A percentile compares a stretch with the other conserved stretches of the same genome.
phyloP scores from a whole-genome alignment of 2,329 filamentous ascomycete genomes.

The Aureobasidium leucospermi region DNA sequence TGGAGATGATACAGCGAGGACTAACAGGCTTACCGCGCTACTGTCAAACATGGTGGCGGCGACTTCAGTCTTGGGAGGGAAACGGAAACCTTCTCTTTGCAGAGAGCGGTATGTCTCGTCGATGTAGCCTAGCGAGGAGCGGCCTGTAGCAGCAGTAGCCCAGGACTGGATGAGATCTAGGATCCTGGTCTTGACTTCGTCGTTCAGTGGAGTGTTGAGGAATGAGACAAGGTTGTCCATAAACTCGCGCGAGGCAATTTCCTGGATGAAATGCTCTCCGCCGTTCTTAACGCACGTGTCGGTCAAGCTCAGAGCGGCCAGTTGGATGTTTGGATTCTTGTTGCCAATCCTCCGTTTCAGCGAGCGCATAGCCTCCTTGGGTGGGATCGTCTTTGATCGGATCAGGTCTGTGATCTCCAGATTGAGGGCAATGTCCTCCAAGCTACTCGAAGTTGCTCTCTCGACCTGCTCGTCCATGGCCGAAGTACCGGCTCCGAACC shows the following conservation, averaged over 20 bases:
- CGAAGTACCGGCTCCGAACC: slow-evolving; percentile 85
- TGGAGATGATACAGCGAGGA: background rate
- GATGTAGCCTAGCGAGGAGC: slow-evolving; percentile 77
- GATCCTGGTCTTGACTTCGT: slow-evolving; percentile 82
- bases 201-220: slow-evolving; percentile 73
- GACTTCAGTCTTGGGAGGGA: slow-evolving; percentile 78
- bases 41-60: slow-evolving; percentile 98
- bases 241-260: slow-evolving; percentile 94
- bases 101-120: slow-evolving; percentile 77
- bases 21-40: slow-evolving; percentile 63
- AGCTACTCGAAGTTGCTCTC: slow-evolving; percentile 84
- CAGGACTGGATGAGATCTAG: slow-evolving; percentile 89
- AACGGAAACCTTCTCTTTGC: slow-evolving; percentile 78
- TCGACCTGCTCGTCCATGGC: slow-evolving; percentile 97
- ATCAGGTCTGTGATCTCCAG: slow-evolving; percentile 98
- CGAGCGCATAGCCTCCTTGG: slow-evolving; percentile 96
- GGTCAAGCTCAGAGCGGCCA: slow-evolving; percentile 90
- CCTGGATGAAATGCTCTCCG: slow-evolving; percentile 84
- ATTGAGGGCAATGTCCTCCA: slow-evolving; percentile 97
- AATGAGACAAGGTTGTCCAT: slow-evolving; percentile 95
- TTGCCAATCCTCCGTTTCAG: slow-evolving; percentile 90
- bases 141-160: slow-evolving; percentile 81
- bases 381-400: slow-evolving; percentile 92
- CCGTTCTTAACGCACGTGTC: slow-evolving; percentile 99
- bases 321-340: slow-evolving; percentile 94